phyloP scores from a whole-genome alignment of 179 eudicot genomes.

The Beta lomatogona region DNA sequence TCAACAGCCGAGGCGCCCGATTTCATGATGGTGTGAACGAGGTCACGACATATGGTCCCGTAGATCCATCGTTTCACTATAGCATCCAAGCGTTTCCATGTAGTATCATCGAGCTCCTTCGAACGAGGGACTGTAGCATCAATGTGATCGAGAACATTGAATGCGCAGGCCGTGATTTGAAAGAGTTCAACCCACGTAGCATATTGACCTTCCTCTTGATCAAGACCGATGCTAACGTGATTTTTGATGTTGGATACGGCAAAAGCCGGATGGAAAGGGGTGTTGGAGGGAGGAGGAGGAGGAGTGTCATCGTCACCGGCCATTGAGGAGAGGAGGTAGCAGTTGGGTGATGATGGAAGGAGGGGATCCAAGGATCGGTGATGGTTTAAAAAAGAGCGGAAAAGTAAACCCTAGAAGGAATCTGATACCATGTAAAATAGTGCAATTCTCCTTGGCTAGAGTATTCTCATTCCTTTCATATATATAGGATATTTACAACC shows the following conservation, averaged over 20 bases:
- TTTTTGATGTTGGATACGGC: not conserved
- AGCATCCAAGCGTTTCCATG: not conserved
- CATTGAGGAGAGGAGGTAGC: not conserved
- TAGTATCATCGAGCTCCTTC: not conserved
- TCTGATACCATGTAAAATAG: not conserved
- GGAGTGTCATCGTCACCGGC: not conserved
- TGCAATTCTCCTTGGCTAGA: not conserved
- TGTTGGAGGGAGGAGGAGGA: not conserved
- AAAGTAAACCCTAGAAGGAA: not conserved
- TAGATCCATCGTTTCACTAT: not conserved
- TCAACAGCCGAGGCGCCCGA: not conserved
- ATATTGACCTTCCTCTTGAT: not conserved
- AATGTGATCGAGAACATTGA: not conserved
- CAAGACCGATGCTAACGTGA: not conserved
- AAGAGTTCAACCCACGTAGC: not conserved
- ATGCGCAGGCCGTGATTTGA: not conserved
- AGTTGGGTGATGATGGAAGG: not conserved
- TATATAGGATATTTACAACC: not conserved
- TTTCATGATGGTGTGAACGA: not conserved
- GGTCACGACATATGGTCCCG: not conserved
- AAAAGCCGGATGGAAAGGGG: not conserved
- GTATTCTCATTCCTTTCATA: not conserved
- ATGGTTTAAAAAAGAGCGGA: not conserved
- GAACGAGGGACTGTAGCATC: not conserved
- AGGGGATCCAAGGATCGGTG: not conserved